Percentiles rank a stretch among this genome's conserved stretches.
These are phyloP conservation scores for Ambrosia hybrid DNA, from an alignment of 140 eudicot species.

Conservation along the genomic window DNA sequence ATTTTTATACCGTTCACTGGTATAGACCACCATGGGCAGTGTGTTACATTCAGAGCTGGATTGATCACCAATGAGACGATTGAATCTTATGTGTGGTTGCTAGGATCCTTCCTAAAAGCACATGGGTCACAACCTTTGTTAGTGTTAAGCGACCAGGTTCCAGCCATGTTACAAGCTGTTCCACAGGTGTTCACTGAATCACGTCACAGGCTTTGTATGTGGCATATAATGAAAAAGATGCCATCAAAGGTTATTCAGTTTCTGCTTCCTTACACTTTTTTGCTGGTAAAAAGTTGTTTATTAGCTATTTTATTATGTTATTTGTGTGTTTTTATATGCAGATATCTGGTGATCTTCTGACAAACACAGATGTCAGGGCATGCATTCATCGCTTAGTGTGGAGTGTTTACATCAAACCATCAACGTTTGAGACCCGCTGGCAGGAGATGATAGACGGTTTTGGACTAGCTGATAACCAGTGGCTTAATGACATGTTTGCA, in stretches of 20 bases:
- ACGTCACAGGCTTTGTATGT: background rate
- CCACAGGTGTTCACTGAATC: background rate
- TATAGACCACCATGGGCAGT: background rate
- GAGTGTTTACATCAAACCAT: background rate
- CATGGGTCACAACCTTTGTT: background rate
- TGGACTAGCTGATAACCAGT: background rate
- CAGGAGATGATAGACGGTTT: background rate
- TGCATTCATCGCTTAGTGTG: background rate
- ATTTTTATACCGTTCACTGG: background rate
- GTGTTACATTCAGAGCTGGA: background rate
- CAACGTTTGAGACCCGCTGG: background rate
- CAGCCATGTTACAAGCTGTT: background rate
- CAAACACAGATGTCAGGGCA: too few relatives aligned
- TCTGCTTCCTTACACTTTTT: too few relatives aligned
- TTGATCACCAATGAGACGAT: background rate
- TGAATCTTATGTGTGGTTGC: background rate
- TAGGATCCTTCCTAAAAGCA: background rate
- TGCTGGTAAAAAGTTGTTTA: too few relatives aligned
- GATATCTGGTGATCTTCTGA: too few relatives aligned
- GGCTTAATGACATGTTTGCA: background rate
- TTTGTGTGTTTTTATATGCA: too few relatives aligned
- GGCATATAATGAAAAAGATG: background rate
- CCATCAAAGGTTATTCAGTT: background rate
- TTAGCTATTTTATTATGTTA: too few relatives aligned
- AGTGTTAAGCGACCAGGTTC: background rate